Base-by-base conservation (phyloP, 2,329 filamentous ascomycete genomes). In the Cladosporium sp. region DNA sequence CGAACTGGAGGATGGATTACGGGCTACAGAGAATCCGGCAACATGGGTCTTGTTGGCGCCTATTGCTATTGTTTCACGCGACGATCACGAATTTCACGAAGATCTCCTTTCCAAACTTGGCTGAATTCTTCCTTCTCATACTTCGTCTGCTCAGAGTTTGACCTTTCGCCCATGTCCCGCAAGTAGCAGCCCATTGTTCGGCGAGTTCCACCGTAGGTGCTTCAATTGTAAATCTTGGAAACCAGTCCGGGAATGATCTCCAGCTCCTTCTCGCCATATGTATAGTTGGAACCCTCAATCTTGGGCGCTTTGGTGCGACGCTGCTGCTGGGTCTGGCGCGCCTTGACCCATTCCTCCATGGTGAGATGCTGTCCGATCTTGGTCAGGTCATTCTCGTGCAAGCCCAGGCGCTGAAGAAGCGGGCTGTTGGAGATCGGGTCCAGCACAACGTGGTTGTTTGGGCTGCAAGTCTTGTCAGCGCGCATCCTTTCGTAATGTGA, bases 291-390 rank as follows among this genome's bases (percentile, higher is more conserved):
- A 1, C 69, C 68, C 43, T 72, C 69, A 50, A 64, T 70, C 52
- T 64, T 68, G 43, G 69, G 70, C 15, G 64, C 64, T 11, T 66
- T 58, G 3, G 67, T 70, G 37, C 62, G 60, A 4, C 67, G 64
- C 55, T 48, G 68, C 54, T 70, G 62, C 54, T 73, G 70, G 4
- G 56, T 58, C 50, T 64, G 61, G 2, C 58, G 52, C 1, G 57
- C 66, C 51, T 65, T 69, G 7, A 73, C 70, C 70, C 71, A 74
- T 51, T 74, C 60, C 48, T 71, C 71, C 67, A 74, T 71, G 2
- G 71, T 75, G 6, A 76, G 62, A 37, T 69, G 64, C 56, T 71
- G 66, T 54, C 57, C 59, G 5, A 64, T 40, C 29, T 56, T 54
- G 9, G 45, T 48, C 45, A 48, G 11, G 27, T 48, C 37, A 13